phyloP scores from a whole-genome alignment of 768 basidiomycete genomes.

The Inosperma sp. region DNA sequence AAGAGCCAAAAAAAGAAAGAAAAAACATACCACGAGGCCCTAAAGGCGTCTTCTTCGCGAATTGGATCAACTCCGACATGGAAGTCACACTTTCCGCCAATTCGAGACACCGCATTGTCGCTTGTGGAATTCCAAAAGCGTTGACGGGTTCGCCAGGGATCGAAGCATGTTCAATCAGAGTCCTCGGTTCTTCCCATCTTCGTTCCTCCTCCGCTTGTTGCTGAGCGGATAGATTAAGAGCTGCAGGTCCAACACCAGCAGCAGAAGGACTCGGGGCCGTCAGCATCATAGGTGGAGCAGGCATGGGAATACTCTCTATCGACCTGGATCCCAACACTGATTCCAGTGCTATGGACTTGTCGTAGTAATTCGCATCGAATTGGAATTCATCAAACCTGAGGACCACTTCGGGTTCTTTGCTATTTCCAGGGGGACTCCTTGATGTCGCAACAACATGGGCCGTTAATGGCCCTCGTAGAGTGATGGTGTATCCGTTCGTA shows the following conservation, averaged over 20 bases:
- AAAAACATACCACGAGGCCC: slow-evolving; percentile 64
- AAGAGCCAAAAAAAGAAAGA: not conserved
- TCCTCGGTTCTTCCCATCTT: slow-evolving; percentile 63
- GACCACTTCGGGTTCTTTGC: slow-evolving; percentile 24
- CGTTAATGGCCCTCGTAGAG: slow-evolving; percentile 68
- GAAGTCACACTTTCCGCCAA: slow-evolving; percentile 78
- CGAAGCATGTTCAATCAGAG: slow-evolving; percentile 54
- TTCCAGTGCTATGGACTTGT: slow-evolving; percentile 70
- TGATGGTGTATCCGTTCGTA: slow-evolving; percentile 73
- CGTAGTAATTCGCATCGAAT: slow-evolving; percentile 69
- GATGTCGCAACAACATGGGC: slow-evolving; percentile 51
- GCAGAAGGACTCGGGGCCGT: slow-evolving; percentile 1
- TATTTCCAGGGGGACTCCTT: slow-evolving; percentile 25
- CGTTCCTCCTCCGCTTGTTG: slow-evolving; percentile 47
- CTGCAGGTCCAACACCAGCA: not conserved
- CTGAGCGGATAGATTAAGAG: slow-evolving; percentile 9
- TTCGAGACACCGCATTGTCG: slow-evolving; percentile 87
- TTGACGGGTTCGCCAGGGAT: slow-evolving; percentile 83
- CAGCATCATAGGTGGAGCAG: not conserved
- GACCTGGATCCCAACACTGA: slow-evolving; percentile 49
- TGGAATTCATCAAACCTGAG: slow-evolving; percentile 70
- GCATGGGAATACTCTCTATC: slow-evolving; percentile 27
- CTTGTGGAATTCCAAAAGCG: slow-evolving; percentile 84
- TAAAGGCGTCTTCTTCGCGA: slow-evolving; percentile 46
- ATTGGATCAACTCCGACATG: slow-evolving; percentile 74